Base-by-base conservation (phyloP, 345 rosid genomes). In the Dipteronia sinensis region DNA sequence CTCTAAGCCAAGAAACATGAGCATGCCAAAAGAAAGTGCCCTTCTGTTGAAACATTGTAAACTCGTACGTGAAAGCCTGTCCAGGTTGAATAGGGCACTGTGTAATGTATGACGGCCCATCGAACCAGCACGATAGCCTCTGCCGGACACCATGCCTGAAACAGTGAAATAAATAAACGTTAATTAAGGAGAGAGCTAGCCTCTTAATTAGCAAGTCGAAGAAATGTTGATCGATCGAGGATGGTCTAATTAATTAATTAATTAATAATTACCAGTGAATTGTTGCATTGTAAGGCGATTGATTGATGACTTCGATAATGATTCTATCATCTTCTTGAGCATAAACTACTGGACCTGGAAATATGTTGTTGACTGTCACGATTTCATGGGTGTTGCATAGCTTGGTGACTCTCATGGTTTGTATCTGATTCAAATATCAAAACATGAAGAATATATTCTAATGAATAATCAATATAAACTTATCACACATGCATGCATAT, bases 1-100 rank as follows among this genome's bases (percentile, higher is more conserved):
- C 90, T 63, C 97, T 84, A 53, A 92, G 97, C 98, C 97, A 94
- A 56, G 98, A 94, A 78, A 89, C 89, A 73, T 91, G 97, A 73
- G 97, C 94, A 77, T 94, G 97, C 97, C 94, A 92, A 46, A 92
- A 87, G 72, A 90, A 85, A 0, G 98, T 92, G 67, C 94, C 98
- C 83, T 85, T 91, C 77, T 94, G 98, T 65, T 85, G 78, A 77
- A 82, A 83, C 83, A 94, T 59, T 7, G 88, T 90, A 83, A 94
- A 94, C 81, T 90, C 87, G 51, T 92, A 88, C 2, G 94, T 91
- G 85, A 91, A 92, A 75, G 82, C 85, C 65, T 91, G 91, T 10
- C 98, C 96, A 1, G 90, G 78, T 79, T 87, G 91, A 59, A 92
- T 91, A 3, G 97, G 97, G 76, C 97, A 94, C 68, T 94, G 98